phyloP scores from a whole-genome alignment of 2,329 filamentous ascomycete genomes.

The Colletotrichum sp. region DNA sequence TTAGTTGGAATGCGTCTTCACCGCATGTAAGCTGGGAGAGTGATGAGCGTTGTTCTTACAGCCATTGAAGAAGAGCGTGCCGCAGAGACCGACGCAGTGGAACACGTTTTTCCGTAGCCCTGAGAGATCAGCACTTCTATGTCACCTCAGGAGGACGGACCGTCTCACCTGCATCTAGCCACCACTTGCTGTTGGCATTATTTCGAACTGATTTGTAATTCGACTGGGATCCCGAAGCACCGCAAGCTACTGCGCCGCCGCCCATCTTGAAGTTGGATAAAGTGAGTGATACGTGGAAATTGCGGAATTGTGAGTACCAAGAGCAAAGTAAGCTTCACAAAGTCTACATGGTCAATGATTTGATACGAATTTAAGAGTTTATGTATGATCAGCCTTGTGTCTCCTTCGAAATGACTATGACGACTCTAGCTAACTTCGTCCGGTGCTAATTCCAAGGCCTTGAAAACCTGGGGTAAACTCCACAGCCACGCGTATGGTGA shows the following conservation, averaged over 20 bases:
- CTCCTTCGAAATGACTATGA: neutral
- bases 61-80: neutral
- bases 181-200: neutral
- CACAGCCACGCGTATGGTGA: neutral
- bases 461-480: neutral
- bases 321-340: neutral
- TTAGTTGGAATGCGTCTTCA: neutral
- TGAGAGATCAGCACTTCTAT: neutral
- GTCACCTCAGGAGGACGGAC: neutral
- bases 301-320: accelerated
- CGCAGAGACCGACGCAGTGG: neutral
- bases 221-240: neutral
- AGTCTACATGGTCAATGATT: neutral
- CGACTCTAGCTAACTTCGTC: neutral
- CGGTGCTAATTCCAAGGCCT: neutral
- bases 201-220: neutral
- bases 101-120: neutral
- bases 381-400: neutral
- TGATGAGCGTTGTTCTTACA: neutral
- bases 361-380: neutral
- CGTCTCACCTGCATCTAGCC: neutral
- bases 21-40: neutral
- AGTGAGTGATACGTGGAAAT: neutral
- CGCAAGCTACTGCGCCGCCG: neutral
- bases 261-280: neutral